Base-by-base conservation (phyloP, 2,329 filamentous ascomycete species). In the Cercospora sesami region DNA sequence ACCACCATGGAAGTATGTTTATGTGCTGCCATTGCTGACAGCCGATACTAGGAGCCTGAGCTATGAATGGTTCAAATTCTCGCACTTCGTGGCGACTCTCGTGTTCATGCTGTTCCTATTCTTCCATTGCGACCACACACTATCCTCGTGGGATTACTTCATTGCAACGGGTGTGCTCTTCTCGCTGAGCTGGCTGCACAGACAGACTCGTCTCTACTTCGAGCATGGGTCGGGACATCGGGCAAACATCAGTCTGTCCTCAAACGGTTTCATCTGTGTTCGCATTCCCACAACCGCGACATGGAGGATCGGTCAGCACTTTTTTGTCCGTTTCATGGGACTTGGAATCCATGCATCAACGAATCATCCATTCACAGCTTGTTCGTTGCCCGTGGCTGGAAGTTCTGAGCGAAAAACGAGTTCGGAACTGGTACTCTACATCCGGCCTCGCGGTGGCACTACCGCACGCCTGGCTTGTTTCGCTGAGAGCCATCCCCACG, bases 21-120 rank as follows among this genome's bases (percentile, higher is more conserved):
- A 60, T 9, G 3, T 31, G 10, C 0, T 12, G 12, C 36, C 26
- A 28, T 5, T n/a, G 21, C 36, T 62, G 9, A 45, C 7, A 28
- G 3, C 2, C 60, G 1, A 48, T 14, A 6, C 3, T 57, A 86
- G 86, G 9, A 83, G 84, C 60, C 80, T 83, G 0, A 84, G 79
- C 71, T 89, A 89, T 73, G 86, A 89, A 70, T 85, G 87, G 73
- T 89, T 89, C 83, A 89, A 88, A 71, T 80, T 80, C 2, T 83
- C 84, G 0, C 87, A 89, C 72, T 82, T 85, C 66, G 65, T 86
- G 23, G 81, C 82, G 6, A 86, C 83, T 0, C 69, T 85, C 5
- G 72, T 86, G 1, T 89, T 89, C 70, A 77, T 87, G 26, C 60
- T 88, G 5, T 86, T 87, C 73, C 84, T 89, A 74, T 89, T 89